Conservation (phyloP, 2,329 filamentous ascomycete genomes). For the Fusarium duplospermum region DNA sequence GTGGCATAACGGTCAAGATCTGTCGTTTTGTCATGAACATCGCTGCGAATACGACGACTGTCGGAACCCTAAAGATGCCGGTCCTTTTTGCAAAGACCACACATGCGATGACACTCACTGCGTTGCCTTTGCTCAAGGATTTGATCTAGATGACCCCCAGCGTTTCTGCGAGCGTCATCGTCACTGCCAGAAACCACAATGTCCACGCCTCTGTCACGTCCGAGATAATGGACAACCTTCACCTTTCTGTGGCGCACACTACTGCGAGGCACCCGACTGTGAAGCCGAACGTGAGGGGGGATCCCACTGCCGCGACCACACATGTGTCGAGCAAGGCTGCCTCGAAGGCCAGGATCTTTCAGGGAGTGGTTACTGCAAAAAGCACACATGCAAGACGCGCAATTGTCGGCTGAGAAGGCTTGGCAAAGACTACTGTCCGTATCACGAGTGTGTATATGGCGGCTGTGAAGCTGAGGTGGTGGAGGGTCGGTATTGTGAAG, state of each 20-base stretch:
- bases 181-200: conserved; percentile 37
- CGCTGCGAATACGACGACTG: conserved; percentile 43
- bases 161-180: conserved; percentile 47
- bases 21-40: conserved; percentile 45
- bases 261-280: conserved; percentile 45
- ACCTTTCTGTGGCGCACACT: conserved; percentile 46
- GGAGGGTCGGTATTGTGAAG: conserved; percentile 37
- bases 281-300: conserved; percentile 34
- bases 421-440: conserved; percentile 37
- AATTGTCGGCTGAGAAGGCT: conserved; percentile 38
- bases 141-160: conserved; percentile 23
- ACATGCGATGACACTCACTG: conserved; percentile 45
- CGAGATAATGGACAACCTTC: conserved; percentile 41
- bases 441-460: conserved; percentile 43
- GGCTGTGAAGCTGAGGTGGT: conserved; percentile 40
- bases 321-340: conserved; percentile 43
- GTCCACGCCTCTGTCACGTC: conserved; percentile 42
- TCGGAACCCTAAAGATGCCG: conserved; percentile 23
- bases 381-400: conserved; percentile 41
- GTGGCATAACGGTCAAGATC: conserved; percentile 31
- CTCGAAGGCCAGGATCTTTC: conserved; percentile 20
- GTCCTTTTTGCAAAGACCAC: conserved; percentile 41
- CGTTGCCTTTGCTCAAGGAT: conserved; percentile 35
- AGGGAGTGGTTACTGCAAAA: conserved; percentile 36
- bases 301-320: conserved; percentile 43